A percentile compares a stretch with the other conserved stretches of the same genome.
Evolutionary conservation across 2,329 filamentous ascomycete species (phyloP).

Genomic region (Pseudocercospora ulei): DNA sequence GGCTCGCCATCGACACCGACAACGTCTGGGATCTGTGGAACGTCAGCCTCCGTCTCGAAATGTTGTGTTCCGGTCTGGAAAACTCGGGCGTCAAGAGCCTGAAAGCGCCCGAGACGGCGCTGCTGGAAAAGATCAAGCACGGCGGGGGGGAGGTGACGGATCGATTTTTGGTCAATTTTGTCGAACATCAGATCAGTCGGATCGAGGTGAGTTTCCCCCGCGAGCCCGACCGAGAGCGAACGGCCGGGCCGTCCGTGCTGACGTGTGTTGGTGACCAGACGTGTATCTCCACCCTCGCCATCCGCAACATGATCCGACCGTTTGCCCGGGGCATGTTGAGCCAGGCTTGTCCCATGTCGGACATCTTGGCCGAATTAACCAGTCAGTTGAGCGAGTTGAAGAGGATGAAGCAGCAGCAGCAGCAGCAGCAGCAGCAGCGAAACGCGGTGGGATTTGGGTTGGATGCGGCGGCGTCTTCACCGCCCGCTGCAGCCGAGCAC

Average conservation of each 20-base stretch:
- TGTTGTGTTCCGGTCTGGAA: slow-evolving; percentile 84
- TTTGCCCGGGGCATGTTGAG: slow-evolving; percentile 58
- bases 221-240: not conserved
- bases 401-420: slow-evolving; percentile 21
- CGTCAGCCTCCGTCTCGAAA: slow-evolving; percentile 78
- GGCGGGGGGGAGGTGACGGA: slow-evolving; percentile 80
- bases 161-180: slow-evolving; percentile 73
- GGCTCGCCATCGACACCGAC: slow-evolving; percentile 71
- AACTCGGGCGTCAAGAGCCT: slow-evolving; percentile 53
- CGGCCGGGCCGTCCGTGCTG: slow-evolving; percentile 19
- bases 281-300: slow-evolving; percentile 65
- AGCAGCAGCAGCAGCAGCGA: too few relatives aligned
- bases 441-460: too few relatives aligned
- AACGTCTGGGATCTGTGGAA: slow-evolving; percentile 84
- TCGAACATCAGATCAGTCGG: slow-evolving; percentile 89
- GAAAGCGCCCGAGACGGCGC: slow-evolving; percentile 69
- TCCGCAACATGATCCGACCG: slow-evolving; percentile 70
- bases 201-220: slow-evolving; percentile 70
- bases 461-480: slow-evolving; percentile 2
- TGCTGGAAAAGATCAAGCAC: slow-evolving; percentile 64
- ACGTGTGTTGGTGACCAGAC: slow-evolving; percentile 48
- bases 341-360: slow-evolving; percentile 66
- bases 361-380: slow-evolving; percentile 55
- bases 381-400: slow-evolving; percentile 55
- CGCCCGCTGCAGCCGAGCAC: too few relatives aligned